A percentile compares a stretch with the other conserved stretches of the same genome.
phyloP scores from a whole-genome alignment of 2,329 filamentous ascomycete genomes.

The Canariomyces notabilis region DNA sequence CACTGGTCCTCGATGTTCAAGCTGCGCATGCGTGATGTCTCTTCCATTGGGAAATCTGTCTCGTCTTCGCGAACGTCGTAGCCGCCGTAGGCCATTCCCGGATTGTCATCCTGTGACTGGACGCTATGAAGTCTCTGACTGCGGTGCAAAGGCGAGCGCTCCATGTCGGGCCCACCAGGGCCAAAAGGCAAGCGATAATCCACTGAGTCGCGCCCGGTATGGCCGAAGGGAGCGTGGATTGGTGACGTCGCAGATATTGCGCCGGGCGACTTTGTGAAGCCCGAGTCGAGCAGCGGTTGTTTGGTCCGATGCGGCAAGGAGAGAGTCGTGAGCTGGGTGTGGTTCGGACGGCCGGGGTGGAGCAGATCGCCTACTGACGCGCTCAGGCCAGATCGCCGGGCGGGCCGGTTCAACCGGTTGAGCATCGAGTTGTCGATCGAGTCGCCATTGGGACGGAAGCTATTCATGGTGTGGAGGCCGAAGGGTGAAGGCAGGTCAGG shows the following conservation, averaged over 20 bases:
- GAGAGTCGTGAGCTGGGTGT: conserved; percentile 40
- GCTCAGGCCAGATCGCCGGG: conserved; percentile 40
- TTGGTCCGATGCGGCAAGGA: conserved; percentile 43
- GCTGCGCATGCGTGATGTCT: conserved; percentile 35
- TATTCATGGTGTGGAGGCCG: conserved; percentile 42
- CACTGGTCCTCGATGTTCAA: conserved; percentile 42
- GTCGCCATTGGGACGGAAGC: conserved; percentile 40
- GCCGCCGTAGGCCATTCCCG: conserved; percentile 39
- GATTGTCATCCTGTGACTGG: conserved; percentile 40
- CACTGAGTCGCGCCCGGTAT: conserved; percentile 25
- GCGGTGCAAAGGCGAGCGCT: conserved; percentile 43
- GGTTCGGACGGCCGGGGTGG: conserved; percentile 32
- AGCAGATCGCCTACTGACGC: conserved; percentile 38
- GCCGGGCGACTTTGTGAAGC: conserved; percentile 42
- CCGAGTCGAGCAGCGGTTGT: conserved; percentile 39
- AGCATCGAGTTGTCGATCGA: conserved; percentile 48
- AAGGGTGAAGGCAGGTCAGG: conserved; percentile 29
- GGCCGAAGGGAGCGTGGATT: conserved; percentile 39
- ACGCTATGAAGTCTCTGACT: conserved; percentile 46
- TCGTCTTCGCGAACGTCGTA: conserved; percentile 51
- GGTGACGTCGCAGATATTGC: conserved; percentile 45
- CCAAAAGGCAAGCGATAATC: conserved; percentile 39
- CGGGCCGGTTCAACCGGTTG: conserved; percentile 49
- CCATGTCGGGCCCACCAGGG: conserved; percentile 41
- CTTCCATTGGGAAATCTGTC: conserved; percentile 41